Percentiles rank a stretch among this genome's conserved stretches.
Evolutionary conservation across 768 basidiomycete species (phyloP).

Genomic region (Cytidiella melzeri): DNA sequence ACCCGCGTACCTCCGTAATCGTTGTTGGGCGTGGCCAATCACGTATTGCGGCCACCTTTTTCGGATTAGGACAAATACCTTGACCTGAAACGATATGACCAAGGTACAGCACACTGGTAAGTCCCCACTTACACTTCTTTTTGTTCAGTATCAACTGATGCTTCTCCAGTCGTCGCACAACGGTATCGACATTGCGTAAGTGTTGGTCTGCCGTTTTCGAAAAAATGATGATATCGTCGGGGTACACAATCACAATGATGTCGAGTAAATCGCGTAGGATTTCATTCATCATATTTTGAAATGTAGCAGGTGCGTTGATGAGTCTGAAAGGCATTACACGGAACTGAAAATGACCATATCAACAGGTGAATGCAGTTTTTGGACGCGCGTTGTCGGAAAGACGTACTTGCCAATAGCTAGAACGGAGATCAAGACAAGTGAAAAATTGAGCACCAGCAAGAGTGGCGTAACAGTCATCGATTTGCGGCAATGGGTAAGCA

Average conservation of each 20-base stretch:
- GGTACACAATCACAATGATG: constrained; percentile 7
- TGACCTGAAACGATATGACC: constrained; percentile 31
- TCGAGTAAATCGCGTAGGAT: constrained; percentile 13
- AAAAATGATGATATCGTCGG: constrained; percentile 14
- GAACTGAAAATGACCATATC: constrained; percentile 31
- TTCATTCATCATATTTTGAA: constrained; percentile 12
- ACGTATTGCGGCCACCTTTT: constrained; percentile 31
- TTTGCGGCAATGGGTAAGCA: constrained; percentile 27
- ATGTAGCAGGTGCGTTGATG: constrained; percentile 10
- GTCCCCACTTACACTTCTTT: constrained; percentile 32
- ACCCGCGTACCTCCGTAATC: constrained; percentile 26
- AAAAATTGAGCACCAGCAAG: constrained; percentile 16
- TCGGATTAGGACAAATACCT: constrained; percentile 31
- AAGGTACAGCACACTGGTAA: constrained; percentile 33
- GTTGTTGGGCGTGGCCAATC: constrained; percentile 25
- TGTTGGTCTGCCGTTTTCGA: constrained; percentile 13
- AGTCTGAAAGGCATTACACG: constrained; percentile 30
- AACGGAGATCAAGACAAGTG: constrained; percentile 34
- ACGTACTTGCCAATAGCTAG: constrained; percentile 36
- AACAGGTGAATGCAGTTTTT: constrained; percentile 34
- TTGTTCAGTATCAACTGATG: constrained; percentile 24
- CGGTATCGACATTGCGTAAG: constrained; percentile 9
- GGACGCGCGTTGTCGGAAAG: constrained; percentile 31
- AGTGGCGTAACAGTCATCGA: constrained; percentile 26
- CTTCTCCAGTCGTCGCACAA: constrained; percentile 24